Conservation (phyloP, 139 green algal species). For the Micractinium conductrix region DNA sequence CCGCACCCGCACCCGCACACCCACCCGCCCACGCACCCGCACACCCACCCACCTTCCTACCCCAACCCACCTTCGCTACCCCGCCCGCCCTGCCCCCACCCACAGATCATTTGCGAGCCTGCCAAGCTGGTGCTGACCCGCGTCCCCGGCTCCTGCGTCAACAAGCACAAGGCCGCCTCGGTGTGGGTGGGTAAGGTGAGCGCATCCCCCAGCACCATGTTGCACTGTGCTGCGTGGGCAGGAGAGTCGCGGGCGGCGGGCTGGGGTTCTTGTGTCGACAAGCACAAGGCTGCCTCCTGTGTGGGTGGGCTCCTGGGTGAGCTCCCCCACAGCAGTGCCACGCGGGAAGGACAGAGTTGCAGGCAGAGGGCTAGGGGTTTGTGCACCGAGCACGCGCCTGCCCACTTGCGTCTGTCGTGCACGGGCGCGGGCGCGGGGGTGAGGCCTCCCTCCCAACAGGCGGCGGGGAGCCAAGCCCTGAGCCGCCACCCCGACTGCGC, state of each 20-base stretch:
- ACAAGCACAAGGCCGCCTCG: slow-evolving; percentile 35
- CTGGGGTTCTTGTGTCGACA: too few species aligned
- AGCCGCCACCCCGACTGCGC: too few species aligned
- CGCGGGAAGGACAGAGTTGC: too few species aligned
- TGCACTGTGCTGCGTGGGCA: too few species aligned
- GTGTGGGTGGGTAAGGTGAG: slow-evolving; percentile 37
- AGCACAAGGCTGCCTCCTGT: background rate
- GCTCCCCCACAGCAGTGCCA: background rate
- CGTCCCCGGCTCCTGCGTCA: slow-evolving; percentile 41
- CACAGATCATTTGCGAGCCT: slow-evolving; percentile 33
- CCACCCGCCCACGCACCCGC: background rate
- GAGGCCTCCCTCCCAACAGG: too few species aligned
- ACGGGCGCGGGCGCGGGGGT: too few species aligned
- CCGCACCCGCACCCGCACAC: background rate
- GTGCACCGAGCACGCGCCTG: too few species aligned
- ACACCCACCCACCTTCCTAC: too few species aligned
- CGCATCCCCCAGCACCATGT: too few species aligned
- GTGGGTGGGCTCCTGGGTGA: background rate
- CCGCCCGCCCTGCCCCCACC: background rate
- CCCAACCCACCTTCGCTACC: background rate
- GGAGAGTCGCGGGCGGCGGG: background rate
- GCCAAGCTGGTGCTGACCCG: slow-evolving; percentile 48
- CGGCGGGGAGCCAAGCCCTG: too few species aligned
- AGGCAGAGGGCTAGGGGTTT: too few species aligned
- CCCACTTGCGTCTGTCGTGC: too few species aligned